Percentiles rank a stretch among this genome's conserved stretches.
phyloP scores from a whole-genome alignment of 768 basidiomycete species.

The Cystofilobasidium ferigula region DNA sequence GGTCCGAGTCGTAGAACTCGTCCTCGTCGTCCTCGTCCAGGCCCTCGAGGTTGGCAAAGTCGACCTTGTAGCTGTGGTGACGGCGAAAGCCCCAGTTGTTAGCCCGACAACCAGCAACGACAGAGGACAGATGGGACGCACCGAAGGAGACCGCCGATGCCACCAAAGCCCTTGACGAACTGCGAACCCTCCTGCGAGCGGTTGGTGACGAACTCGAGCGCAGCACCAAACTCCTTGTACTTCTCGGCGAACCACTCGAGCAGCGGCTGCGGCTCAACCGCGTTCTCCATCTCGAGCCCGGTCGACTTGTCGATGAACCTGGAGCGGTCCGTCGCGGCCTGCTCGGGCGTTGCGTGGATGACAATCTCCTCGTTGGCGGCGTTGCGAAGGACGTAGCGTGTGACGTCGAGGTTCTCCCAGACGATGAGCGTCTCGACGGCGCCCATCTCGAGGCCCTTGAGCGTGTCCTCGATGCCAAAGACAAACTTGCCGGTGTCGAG shows the following conservation, averaged over 20 bases:
- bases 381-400: constrained; percentile 76
- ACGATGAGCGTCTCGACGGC: constrained; percentile 95
- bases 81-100: background rate
- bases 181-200: constrained; percentile 93
- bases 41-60: constrained; percentile 66
- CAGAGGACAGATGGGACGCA: background rate
- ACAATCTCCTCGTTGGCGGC: constrained; percentile 84
- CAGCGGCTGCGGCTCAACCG: constrained; percentile 64
- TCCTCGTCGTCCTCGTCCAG: constrained; percentile 39
- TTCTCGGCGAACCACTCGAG: constrained; percentile 99
- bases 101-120: background rate
- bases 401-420: constrained; percentile 93
- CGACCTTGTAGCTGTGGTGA: constrained; percentile 75
- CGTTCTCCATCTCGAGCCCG: constrained; percentile 87
- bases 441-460: constrained; percentile 91
- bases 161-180: constrained; percentile 97
- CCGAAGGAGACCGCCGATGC: constrained; percentile 76
- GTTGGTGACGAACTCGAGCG: constrained; percentile 91
- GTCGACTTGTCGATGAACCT: constrained; percentile 94
- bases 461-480: constrained; percentile 92
- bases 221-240: constrained; percentile 94
- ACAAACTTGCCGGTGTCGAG: constrained; percentile 93
- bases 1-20: constrained; percentile 40
- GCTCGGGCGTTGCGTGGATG: constrained; percentile 64
- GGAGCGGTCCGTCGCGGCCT: constrained; percentile 77